Percentiles rank a stretch among this genome's conserved stretches.
Conservation (phyloP, 768 basidiomycete species). For the Hygrocybe coccinea region DNA sequence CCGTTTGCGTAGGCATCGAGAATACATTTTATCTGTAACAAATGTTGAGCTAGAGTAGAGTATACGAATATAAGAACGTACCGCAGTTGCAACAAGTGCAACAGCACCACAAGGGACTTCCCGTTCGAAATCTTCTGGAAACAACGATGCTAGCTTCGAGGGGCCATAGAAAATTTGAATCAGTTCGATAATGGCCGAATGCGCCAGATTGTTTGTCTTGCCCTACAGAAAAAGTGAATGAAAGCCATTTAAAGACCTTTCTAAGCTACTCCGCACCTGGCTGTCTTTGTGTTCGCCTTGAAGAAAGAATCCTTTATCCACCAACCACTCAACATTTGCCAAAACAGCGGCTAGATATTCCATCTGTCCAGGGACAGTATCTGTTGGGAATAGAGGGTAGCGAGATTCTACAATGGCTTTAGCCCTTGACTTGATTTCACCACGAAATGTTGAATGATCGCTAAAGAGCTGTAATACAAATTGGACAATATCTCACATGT, state of each 20-base stretch:
- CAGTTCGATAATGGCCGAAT: neutral
- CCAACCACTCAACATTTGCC: neutral
- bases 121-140: conserved; percentile 8
- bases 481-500: no score
- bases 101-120: conserved; percentile 9
- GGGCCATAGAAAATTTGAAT: conserved; percentile 1
- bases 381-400: neutral
- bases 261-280: neutral
- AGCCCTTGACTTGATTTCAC: neutral
- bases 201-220: neutral
- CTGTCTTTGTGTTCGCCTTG: neutral
- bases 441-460: neutral
- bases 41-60: neutral
- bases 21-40: neutral
- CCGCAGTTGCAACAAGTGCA: conserved; percentile 10
- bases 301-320: neutral
- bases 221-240: neutral
- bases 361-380: neutral
- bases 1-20: neutral
- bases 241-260: neutral
- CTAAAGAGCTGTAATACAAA: neutral
- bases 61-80: neutral
- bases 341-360: neutral
- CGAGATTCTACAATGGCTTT: neutral
- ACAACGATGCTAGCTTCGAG: conserved; percentile 4